Base-by-base conservation (phyloP, 371 early-diverging fungal species). In the Saksenaea vasiformis region DNA sequence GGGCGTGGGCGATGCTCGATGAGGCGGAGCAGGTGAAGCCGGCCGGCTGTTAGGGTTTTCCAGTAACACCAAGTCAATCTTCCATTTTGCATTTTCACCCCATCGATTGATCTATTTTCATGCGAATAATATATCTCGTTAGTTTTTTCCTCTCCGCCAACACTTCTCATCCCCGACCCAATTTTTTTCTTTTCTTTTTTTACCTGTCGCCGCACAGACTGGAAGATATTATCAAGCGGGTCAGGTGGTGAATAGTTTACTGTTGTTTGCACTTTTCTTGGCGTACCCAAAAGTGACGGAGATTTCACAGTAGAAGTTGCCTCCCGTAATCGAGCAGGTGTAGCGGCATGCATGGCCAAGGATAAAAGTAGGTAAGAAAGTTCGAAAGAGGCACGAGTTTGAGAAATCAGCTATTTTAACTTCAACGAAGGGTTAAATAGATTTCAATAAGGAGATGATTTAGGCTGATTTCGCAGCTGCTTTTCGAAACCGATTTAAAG, bases 41-140 rank as follows among this genome's bases (percentile, higher is more conserved):
- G 60, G 36, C 5, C 41, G 36, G 39, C 62, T 61, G 39, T 41
- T 54, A 37, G 63, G 62, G 34, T 69, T 65, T 35, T 70, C 74
- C 15, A 73, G 66, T 59, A 71, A 58, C 51, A 71, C 76, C 43
- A 75, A 66, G 63, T 75, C 72, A 54, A 75, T 71, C 53, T 75
- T 71, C 76, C 76, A 75, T 58, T 69, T 71, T 1, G 76, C 76
- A 61, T 71, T 66, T 2, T 70, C 69, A 5, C 76, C 76, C 76
- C 76, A 75, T 53, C 60, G 61, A 60, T 68, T 63, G 44, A 74
- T 68, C 74, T 74, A 28, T 43, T 44, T 62, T 36, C 28, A 69
- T 62, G 59, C 57, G 55, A 38, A 58, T 58, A 38, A 43, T 47
- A 38, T 9, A 39, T 58, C 38, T 47, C n/a, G 15, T 36, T 43